Conservation (phyloP, 2,329 filamentous ascomycete genomes). For the Graphilbum sp. region DNA sequence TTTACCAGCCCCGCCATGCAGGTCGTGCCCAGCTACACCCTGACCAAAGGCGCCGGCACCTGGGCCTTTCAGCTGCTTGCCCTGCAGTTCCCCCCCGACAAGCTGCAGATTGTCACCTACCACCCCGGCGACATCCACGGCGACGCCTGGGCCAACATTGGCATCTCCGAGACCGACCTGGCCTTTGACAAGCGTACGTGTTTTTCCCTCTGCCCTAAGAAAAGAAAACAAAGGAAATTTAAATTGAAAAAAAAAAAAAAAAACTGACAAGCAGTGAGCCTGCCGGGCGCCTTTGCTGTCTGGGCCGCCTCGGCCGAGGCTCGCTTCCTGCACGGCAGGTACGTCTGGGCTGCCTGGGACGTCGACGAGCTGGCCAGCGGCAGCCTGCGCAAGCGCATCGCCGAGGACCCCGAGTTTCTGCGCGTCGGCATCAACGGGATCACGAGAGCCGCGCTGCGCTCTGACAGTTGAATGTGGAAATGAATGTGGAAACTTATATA, state of each 20-base stretch:
- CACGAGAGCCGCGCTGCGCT: too few relatives aligned
- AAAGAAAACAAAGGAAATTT: not conserved
- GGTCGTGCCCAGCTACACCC: conserved; percentile 6
- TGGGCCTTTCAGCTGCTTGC: conserved; percentile 10
- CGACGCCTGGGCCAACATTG: not conserved
- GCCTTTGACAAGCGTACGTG: conserved; percentile 5
- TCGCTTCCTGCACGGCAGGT: conserved; percentile 21
- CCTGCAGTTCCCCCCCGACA: conserved; percentile 4
- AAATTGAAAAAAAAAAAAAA: too few relatives aligned
- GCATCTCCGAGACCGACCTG: conserved; percentile 1
- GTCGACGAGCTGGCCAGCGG: conserved; percentile 19
- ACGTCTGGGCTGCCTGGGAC: conserved; percentile 25
- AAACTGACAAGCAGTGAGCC: too few relatives aligned
- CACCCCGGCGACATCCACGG: conserved; percentile 11
- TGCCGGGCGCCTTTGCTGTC: conserved; percentile 17
- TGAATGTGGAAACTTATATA: too few relatives aligned
- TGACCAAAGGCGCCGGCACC: conserved; percentile 11
- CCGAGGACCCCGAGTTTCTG: conserved; percentile 9
- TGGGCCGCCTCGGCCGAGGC: conserved; percentile 23
- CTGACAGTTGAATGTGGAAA: too few relatives aligned
- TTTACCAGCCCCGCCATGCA: conserved; percentile 10
- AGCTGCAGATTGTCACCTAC: conserved; percentile 12
- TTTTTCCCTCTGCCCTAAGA: too few relatives aligned
- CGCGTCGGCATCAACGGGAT: conserved; percentile 5
- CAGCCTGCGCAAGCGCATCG: conserved; percentile 5